Base-by-base conservation (phyloP, 2,329 filamentous ascomycete genomes). In the Sporothrix euskadiensis region DNA sequence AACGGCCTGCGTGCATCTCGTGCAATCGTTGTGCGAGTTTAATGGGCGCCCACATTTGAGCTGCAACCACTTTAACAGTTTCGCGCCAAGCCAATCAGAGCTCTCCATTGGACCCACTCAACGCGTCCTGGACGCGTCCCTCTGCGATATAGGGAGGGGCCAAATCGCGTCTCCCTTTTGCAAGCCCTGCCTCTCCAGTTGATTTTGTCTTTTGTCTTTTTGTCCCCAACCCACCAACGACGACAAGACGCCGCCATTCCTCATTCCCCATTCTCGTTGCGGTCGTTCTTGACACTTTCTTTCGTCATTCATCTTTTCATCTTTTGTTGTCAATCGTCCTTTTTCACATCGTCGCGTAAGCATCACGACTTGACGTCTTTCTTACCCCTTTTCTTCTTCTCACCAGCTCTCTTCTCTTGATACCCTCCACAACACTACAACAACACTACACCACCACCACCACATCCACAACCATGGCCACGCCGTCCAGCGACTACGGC, bases 401-500 rank as follows among this genome's bases (percentile, higher is more conserved):
- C 66, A 26, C 49, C 19, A 52, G 61, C 22, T 30, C 52, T 35
- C 68, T 26, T 49, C 10, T 35, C 32, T 68, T 41, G 35, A 35
- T 52, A 63, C 44, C 30, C 32, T 8, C 22, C n/a, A 22, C 59
- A 41, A 32, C 56, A 7, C 47, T 14, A 22, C 59, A 41, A 32
- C 56, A 7, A 39, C n/a, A 22, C 59, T 35, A 32, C 56, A 7
- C 39, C 49, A 9, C 57, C 14, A 26, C 35, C 35, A 5, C 35
- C 39, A 76, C 76, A 30, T 69, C 19, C 32, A 66, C 77, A 63
- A 71, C 76, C 74, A 87, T 87, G 85, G 84, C 85, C 78, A 81
- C 85, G 57, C 75, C 76, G 74, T 84, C 87, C 73, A 89, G 87
- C 83, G 87, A 89, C 76, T 82, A 83, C 79, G 87, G 86, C 77